phyloP scores from a whole-genome alignment of 2,329 filamentous ascomycete species.

The Colletotrichum sojae region DNA sequence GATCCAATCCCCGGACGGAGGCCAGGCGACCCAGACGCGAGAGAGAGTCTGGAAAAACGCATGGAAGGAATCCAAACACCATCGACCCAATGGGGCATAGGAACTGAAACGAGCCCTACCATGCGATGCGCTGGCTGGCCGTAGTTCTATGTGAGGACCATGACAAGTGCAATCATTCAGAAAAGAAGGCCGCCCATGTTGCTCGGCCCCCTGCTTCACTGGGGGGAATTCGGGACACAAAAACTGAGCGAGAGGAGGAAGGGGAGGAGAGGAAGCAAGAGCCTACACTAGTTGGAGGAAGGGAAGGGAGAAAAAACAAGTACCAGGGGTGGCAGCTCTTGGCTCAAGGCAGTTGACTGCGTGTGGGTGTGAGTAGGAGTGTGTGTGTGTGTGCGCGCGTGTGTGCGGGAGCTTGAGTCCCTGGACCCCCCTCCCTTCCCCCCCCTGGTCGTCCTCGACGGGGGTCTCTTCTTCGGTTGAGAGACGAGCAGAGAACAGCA shows the following conservation, averaged over 20 bases:
- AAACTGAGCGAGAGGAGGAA: constrained; percentile 11
- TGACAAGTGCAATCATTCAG: constrained; percentile 53
- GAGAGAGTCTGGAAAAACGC: constrained; percentile 53
- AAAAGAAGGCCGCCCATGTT: constrained; percentile 41
- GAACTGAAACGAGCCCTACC: constrained; percentile 61
- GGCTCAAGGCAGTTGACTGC: constrained; percentile 41
- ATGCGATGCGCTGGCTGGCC: constrained; percentile 57
- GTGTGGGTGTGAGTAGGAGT: constrained; percentile 19
- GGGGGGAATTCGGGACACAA: constrained; percentile 12
- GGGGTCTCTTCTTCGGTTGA: constrained; percentile 30
- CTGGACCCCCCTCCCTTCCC: constrained; percentile 17
- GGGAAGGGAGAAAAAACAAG: constrained; percentile 25
- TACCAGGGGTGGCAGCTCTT: constrained; percentile 40
- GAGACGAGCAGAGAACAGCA: constrained; percentile 25
- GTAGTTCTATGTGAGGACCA: constrained; percentile 50
- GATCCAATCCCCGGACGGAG: constrained; percentile 48
- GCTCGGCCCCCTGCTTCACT: constrained; percentile 38
- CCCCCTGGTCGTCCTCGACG: constrained; percentile 25
- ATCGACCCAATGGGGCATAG: constrained; percentile 52
- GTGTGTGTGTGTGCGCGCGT: constrained; percentile 25
- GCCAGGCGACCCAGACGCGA: constrained; percentile 44
- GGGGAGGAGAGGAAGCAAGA: constrained; percentile 30
- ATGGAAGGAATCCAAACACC: constrained; percentile 57
- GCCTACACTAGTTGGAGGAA: neutral
- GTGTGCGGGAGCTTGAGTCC: constrained; percentile 33